phyloP scores from a whole-genome alignment of 1,284 basidiomycete genomes.

The Cutaneotrichosporon cutaneum region DNA sequence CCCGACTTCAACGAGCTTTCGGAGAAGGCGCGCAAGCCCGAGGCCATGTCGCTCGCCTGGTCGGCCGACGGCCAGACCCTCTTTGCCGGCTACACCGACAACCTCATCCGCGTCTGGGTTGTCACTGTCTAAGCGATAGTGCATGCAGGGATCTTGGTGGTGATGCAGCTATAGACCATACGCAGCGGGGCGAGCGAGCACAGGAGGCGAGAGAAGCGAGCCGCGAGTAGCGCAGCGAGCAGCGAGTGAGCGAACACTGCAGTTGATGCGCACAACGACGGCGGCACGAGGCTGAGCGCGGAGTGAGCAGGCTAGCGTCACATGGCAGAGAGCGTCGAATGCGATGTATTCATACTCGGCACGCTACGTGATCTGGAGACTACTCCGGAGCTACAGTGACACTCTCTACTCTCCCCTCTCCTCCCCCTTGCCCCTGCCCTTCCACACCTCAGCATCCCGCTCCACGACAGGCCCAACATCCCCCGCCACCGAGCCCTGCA shows the following conservation, averaged over 20 bases:
- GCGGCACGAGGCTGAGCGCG: too few relatives aligned
- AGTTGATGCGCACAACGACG: too few relatives aligned
- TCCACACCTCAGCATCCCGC: constrained; percentile 19
- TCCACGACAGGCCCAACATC: constrained; percentile 30
- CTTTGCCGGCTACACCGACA: constrained; percentile 92
- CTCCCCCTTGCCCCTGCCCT: not conserved
- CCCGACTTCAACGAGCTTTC: constrained; percentile 77
- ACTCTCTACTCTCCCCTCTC: not conserved
- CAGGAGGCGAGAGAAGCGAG: not conserved
- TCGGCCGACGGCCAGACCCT: constrained; percentile 96
- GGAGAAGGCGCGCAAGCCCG: constrained; percentile 79
- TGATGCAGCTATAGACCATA: constrained; percentile 8
- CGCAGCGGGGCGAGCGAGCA: not conserved
- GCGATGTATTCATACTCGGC: too few relatives aligned
- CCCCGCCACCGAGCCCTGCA: constrained; percentile 18
- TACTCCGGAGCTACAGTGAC: too few relatives aligned
- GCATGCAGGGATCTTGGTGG: constrained; percentile 25
- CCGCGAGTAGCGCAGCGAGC: not conserved
- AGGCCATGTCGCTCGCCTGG: constrained; percentile 98
- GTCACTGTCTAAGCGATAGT: constrained; percentile 58
- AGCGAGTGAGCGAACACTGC: too few relatives aligned
- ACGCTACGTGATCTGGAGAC: too few relatives aligned
- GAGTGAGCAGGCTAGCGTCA: too few relatives aligned
- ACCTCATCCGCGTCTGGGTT: constrained; percentile 87
- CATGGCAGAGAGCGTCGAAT: too few relatives aligned